Base-by-base conservation (phyloP, 2,329 filamentous ascomycete species). In the Botrytis sinoallii region DNA sequence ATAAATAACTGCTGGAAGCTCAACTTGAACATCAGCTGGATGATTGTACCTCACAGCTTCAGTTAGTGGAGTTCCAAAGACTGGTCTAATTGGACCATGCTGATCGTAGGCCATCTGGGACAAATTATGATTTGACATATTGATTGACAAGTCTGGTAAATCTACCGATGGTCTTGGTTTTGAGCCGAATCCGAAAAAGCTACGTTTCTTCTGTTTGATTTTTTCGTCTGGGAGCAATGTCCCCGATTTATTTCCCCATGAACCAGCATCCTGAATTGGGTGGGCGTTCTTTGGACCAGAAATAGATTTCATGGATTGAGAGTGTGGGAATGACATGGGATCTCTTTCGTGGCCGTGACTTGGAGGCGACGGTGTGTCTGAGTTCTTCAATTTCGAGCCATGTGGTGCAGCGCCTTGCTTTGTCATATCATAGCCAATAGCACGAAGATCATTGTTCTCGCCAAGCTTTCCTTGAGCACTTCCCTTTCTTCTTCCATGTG, bases 1-100 rank as follows among this genome's bases (percentile, higher is more conserved):
- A 83, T 97, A 99, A 14, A 98, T 93, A 3, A 99, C 96, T 10
- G 95, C 93, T 1, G 96, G 96, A 42, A 99, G 85, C 42, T 92
- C 91, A 10, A 94, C 90, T 75, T 90, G 88, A 63, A 93, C 86
- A 73, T 94, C 93, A 20, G 85, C 83, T 0, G 94, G 95, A 20
- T 90, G 87, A 78, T 93, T 95, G 80, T 89, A 93, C 74, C 93
- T 90, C 12, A 97, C 95, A 40, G 96, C 96, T 79, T 98, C 95
- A 14, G 90, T 90, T 70, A 99, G 84, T 8, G 93, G 89, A 46
- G 93, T 92, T 3, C 96, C 96, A 81, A 99, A 99, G 5, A 94
- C 93, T 73, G 92, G 89, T 55, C 90, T 87, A 22, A 90, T 83
- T 0, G 89, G 86, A 25, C 89, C 88, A 74, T 83, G 84, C 75